A percentile compares a stretch with the other conserved stretches of the same genome.
Evolutionary conservation across 306 rosid species (phyloP).

Genomic region (Ormosia semicastrata): DNA sequence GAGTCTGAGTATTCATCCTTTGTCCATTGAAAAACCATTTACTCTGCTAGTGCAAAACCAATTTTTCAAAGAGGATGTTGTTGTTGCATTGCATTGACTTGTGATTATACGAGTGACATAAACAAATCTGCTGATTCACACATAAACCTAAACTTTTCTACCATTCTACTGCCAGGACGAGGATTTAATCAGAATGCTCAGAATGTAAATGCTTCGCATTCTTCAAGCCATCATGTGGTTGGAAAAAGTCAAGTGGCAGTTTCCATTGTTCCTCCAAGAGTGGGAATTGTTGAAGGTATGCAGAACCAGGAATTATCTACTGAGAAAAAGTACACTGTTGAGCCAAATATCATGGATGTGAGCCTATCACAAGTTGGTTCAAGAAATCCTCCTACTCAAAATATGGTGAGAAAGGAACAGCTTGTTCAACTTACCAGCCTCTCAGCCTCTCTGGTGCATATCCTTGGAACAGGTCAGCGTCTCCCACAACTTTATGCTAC

Average conservation of each 20-base stretch:
- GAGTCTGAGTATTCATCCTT: slow-evolving; percentile 29
- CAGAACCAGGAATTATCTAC: slow-evolving; percentile 35
- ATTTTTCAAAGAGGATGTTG: slow-evolving; percentile 31
- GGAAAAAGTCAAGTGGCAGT: slow-evolving; percentile 55
- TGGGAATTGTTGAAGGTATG: slow-evolving; percentile 38
- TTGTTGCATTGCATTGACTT: slow-evolving; percentile 36
- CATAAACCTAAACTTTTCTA: slow-evolving; percentile 39
- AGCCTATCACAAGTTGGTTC: slow-evolving; percentile 45
- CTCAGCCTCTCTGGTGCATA: slow-evolving; percentile 68
- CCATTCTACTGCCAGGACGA: slow-evolving; percentile 36
- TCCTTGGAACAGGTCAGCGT: slow-evolving; percentile 61
- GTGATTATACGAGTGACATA: slow-evolving; percentile 32
- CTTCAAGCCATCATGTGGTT: slow-evolving; percentile 30
- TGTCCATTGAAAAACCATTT: slow-evolving; percentile 35
- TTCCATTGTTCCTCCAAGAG: slow-evolving; percentile 47
- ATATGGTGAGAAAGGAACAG: slow-evolving; percentile 54
- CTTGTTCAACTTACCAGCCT: slow-evolving; percentile 58
- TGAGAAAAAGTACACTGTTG: slow-evolving; percentile 40
- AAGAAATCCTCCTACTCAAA: slow-evolving; percentile 47
- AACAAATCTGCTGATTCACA: slow-evolving; percentile 35
- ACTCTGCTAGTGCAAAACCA: slow-evolving; percentile 26
- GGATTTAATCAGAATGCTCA: slow-evolving; percentile 47
- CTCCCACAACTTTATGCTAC: slow-evolving; percentile 68
- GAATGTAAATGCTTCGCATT: slow-evolving; percentile 38
- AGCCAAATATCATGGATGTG: slow-evolving; percentile 45